These are phyloP conservation scores for Salix viminalis DNA, from an alignment of 345 rosid species.

Conservation along the genomic window DNA sequence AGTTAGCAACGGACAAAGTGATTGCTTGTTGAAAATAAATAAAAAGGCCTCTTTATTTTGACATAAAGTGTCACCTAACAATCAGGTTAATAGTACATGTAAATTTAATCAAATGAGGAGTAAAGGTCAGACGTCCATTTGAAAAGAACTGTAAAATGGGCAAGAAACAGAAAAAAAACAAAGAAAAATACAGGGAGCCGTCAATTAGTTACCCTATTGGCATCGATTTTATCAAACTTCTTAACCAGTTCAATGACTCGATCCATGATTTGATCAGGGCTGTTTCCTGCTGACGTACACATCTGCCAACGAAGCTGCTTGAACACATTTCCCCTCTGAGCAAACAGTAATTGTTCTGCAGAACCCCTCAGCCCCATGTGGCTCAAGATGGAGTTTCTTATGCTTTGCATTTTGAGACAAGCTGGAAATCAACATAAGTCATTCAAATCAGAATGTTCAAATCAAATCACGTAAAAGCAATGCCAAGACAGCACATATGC, in stretches of 20 bases:
- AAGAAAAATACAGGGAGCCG: neutral
- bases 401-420: slow-evolving; percentile 33
- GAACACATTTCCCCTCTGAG: slow-evolving; percentile 22
- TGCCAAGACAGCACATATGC: neutral
- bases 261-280: slow-evolving; percentile 37
- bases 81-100: neutral
- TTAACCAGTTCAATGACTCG: slow-evolving; percentile 48
- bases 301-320: slow-evolving; percentile 22
- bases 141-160: neutral
- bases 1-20: neutral
- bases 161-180: neutral
- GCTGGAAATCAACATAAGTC: slow-evolving; percentile 3
- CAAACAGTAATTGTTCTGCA: neutral
- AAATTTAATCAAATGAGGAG: neutral
- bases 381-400: slow-evolving; percentile 41
- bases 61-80: neutral
- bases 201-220: slow-evolving; percentile 38
- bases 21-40: neutral
- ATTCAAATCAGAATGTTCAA: neutral
- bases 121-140: neutral
- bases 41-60: neutral
- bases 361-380: slow-evolving; percentile 41
- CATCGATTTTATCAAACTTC: slow-evolving; percentile 51
- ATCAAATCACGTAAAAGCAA: neutral
- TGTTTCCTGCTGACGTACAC: slow-evolving; percentile 21